Evolutionary conservation across 192 early-diverging fungal species (phyloP), one percentile per base, ranked within the genome.

Genomic region (Umbelopsis ramanniana): DNA sequence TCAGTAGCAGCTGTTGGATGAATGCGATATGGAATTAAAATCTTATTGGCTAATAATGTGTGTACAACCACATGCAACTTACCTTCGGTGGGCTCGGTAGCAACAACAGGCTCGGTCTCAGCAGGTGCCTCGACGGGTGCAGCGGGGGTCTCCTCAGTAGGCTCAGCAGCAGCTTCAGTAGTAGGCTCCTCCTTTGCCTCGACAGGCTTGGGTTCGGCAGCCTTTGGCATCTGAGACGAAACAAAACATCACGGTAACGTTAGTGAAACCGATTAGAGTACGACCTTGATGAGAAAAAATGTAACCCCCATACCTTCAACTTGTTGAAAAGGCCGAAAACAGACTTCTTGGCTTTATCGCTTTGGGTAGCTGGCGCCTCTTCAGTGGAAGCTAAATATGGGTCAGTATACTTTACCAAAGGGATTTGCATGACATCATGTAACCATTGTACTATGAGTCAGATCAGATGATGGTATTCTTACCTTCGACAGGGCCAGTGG

Each of bases 261-360:
- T 21, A 50, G n/a, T 12, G 48, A 21, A 50, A n/a, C 48, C 19
- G 17, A 29, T 24, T 54, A 54, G 11, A 22, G 22, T 26, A 22
- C 53, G 0, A 43, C 11, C 40, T 4, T 6, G 40, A 43, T 12
- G 40, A 43, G 40, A 43, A 43, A 43, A 43, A 43, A 12, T 43
- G 6, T 12, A 19, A 17, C 19, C 33, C 57, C 26, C 11, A 29
- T 29, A 63, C 57, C 57, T 63, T 63, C 15, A 63, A 63, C 26
- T 63, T 63, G 57, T 63, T 63, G 33, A 63, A 63, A 35, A 63
- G 23, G 12, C 57, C 57, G 12, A 63, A 63, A 12, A 63, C 57
- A n/a, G 57, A 63, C 57, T 63, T 63, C 57, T 63, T 63, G 33
- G 57, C 57, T 35, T 63, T 63, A 63, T 63, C 57, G 33, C 33